phyloP scores from a whole-genome alignment of 1,139 yeast species.

The Pichia norvegensis region DNA sequence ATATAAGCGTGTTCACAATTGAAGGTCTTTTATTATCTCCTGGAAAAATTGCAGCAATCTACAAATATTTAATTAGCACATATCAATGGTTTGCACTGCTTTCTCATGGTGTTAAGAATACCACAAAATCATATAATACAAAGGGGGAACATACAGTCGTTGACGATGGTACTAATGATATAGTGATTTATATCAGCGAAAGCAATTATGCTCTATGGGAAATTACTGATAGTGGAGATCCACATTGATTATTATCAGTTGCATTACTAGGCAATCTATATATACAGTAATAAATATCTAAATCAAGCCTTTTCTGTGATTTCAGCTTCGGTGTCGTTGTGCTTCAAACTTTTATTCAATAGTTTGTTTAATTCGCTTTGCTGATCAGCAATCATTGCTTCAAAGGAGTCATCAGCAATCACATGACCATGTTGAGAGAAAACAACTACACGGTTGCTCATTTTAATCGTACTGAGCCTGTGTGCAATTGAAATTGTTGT shows the following conservation, averaged over 20 bases:
- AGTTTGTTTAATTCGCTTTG: slow-evolving; percentile 64
- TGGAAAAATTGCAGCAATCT: not conserved
- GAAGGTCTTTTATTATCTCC: slow-evolving; percentile 14
- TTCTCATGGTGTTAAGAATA: slow-evolving; percentile 24
- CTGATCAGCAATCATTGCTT: slow-evolving; percentile 50
- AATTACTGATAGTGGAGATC: slow-evolving; percentile 24
- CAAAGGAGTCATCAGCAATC: slow-evolving; percentile 71
- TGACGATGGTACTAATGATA: slow-evolving; percentile 26
- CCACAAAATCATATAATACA: slow-evolving; percentile 20
- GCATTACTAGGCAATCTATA: not conserved
- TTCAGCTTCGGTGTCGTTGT: slow-evolving; percentile 23
- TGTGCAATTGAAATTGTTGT: slow-evolving; percentile 92
- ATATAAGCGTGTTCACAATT: slow-evolving; percentile 14
- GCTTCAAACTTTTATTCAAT: slow-evolving; percentile 36
- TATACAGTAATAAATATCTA: not conserved
- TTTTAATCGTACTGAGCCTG: slow-evolving; percentile 73
- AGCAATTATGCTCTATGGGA: slow-evolving; percentile 23
- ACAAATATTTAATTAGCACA: not conserved
- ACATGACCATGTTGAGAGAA: slow-evolving; percentile 64
- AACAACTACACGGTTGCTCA: slow-evolving; percentile 77
- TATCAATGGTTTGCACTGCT: slow-evolving; percentile 22
- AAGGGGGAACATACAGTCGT: slow-evolving; percentile 22
- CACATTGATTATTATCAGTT: slow-evolving; percentile 5
- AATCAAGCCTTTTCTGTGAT: slow-evolving; percentile 10
- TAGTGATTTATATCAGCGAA: slow-evolving; percentile 15